Evolutionary conservation across 768 basidiomycete species (phyloP), one percentile per base, ranked within the genome.

Genomic region (Piloderma croceum): DNA sequence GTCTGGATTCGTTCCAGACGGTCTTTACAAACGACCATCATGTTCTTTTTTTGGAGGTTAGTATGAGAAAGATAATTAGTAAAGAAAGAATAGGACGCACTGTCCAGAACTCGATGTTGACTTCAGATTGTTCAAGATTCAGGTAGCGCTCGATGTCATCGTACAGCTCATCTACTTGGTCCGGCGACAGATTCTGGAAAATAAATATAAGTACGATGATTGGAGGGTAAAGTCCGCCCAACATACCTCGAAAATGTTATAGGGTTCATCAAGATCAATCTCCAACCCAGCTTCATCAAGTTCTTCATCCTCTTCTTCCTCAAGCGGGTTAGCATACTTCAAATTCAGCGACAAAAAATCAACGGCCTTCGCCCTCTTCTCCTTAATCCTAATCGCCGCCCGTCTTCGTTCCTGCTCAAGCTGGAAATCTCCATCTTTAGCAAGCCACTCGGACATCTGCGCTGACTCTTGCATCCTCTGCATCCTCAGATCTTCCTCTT

Each of bases 201-300:
- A 35, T 7, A 5, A 46, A 12, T 32, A 44, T 20, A 7, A 36
- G 34, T 42, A 57, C 47, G 13, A 47, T 46, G 29, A 44, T 38
- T 27, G 34, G 37, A 38, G 31, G 34, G 20, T 5, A 21, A 41
- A 17, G 20, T n/a, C n/a, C 15, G 24, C 10, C 11, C 3, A 3
- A 69, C 86, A 46, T 58, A 92, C 93, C 48, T 96, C 90, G 48
- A 98, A 83, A 49, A 99, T 98, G 52, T 87, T 89, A 67, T 98
- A 99, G 1, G 96, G 96, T 57, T 99, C 96, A 49, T 99, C 96
- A 33, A 98, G 74, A 59, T 99, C 96, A 53, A 98, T 96, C 62
- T 99, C 96, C 37, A 99, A 73, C 20, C 90, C 92, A 33, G 84
- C 78, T 18, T 92, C 92, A 44, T 80, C 74, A 24, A 74, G 74